These are phyloP conservation scores for Pseudopyricularia cyperi DNA, from an alignment of 2,329 filamentous ascomycete genomes.

Conservation along the genomic window DNA sequence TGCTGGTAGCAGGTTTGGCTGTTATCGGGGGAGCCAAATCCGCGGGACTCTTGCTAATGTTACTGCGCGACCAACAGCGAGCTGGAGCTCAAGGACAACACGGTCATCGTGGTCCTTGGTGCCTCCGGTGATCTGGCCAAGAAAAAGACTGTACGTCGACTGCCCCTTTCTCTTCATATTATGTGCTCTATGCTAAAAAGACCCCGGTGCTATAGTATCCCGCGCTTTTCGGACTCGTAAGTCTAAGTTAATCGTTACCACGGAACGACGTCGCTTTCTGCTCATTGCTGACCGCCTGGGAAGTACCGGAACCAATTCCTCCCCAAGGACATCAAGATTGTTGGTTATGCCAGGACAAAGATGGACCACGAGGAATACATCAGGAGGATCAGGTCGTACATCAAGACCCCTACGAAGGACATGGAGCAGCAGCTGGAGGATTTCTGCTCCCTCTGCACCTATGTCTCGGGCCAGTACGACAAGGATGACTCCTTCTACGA, in stretches of 20 bases:
- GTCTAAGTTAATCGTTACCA: conserved; percentile 23
- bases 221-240: conserved; percentile 90
- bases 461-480: conserved; percentile 96
- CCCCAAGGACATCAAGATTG: conserved; percentile 87
- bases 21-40: not conserved
- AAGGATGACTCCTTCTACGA: conserved; percentile 85
- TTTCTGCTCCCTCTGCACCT: conserved; percentile 79
- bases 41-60: not conserved
- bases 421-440: conserved; percentile 89
- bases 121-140: conserved; percentile 96
- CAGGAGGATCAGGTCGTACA: conserved; percentile 89
- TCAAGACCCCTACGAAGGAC: conserved; percentile 97
- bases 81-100: conserved; percentile 97
- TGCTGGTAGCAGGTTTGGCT: not conserved
- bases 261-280: not conserved
- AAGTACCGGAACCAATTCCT: conserved; percentile 99
- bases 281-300: not conserved
- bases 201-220: conserved; percentile 53
- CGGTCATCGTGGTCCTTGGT: conserved; percentile 88
- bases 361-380: conserved; percentile 98
- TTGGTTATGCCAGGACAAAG: conserved; percentile 98
- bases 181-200: conserved; percentile 14
- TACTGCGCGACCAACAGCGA: conserved; percentile 36
- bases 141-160: conserved; percentile 79
- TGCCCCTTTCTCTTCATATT: conserved; percentile 1